phyloP scores from a whole-genome alignment of 345 rosid genomes.

The Eutrema japonicum region DNA sequence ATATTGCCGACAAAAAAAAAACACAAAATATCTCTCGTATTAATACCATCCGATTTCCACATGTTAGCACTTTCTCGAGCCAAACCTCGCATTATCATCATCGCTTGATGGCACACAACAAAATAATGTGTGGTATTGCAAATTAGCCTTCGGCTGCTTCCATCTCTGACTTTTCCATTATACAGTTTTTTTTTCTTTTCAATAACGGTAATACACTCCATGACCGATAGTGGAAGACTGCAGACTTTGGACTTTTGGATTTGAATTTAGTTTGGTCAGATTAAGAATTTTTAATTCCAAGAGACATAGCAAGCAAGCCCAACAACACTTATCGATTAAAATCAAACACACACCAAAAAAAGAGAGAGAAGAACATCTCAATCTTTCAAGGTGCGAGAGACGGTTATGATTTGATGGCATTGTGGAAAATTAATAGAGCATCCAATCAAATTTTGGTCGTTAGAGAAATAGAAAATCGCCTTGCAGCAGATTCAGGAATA shows the following conservation, averaged over 20 bases:
- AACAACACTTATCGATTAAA: background rate
- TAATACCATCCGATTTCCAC: background rate
- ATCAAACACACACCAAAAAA: background rate
- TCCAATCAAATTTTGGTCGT: background rate
- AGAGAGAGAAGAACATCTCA: background rate
- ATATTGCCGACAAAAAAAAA: too few species aligned
- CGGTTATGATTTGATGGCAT: background rate
- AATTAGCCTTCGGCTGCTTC: background rate
- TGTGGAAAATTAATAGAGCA: background rate
- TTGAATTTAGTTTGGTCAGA: background rate
- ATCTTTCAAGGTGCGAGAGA: background rate
- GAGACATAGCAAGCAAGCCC: background rate
- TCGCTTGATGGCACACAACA: background rate
- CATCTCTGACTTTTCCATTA: background rate
- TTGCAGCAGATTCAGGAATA: background rate
- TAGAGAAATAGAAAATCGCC: background rate
- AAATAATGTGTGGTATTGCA: conserved; percentile 4
- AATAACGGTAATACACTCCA: background rate
- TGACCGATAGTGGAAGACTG: background rate
- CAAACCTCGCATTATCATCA: background rate
- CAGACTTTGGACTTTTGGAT: background rate
- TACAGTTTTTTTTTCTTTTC: background rate
- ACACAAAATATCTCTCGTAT: background rate
- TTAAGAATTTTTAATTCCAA: background rate
- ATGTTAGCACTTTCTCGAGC: background rate